These are phyloP conservation scores for Talaromyces sp. DNA, from an alignment of 2,329 filamentous ascomycete species.

Conservation along the genomic window DNA sequence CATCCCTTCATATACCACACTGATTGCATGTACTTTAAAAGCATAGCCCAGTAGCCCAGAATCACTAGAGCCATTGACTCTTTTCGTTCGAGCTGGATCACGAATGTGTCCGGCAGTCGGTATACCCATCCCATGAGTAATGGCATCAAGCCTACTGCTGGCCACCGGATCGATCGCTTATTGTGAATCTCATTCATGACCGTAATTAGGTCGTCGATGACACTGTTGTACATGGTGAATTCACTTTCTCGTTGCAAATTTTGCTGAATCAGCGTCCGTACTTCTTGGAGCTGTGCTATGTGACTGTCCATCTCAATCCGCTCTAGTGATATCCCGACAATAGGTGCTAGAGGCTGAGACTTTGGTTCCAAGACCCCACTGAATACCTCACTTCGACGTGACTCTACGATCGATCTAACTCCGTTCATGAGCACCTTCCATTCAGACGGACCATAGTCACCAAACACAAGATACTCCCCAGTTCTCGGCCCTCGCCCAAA, in stretches of 20 bases:
- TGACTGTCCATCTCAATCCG: background rate
- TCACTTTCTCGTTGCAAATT: background rate
- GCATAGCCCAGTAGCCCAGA: constrained; percentile 31
- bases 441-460: constrained; percentile 27
- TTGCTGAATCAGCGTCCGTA: background rate
- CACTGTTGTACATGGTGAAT: background rate
- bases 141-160: background rate
- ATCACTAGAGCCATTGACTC: constrained; percentile 28
- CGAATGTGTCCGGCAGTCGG: background rate
- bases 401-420: constrained; percentile 25
- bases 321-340: background rate
- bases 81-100: constrained; percentile 25
- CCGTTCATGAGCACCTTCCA: constrained; percentile 34
- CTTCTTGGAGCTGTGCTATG: background rate
- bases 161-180: background rate
- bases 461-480: constrained; percentile 35
- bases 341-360: background rate
- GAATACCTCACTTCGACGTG: background rate
- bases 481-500: constrained; percentile 30
- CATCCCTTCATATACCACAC: constrained; percentile 35
- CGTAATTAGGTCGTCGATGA: constrained; percentile 1
- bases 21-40: constrained; percentile 31
- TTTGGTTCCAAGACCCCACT: background rate
- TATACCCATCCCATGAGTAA: constrained; percentile 8
- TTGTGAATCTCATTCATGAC: background rate